Base-by-base conservation (phyloP, 2,329 filamentous ascomycete species). In the Cladorrhinum sp. region DNA sequence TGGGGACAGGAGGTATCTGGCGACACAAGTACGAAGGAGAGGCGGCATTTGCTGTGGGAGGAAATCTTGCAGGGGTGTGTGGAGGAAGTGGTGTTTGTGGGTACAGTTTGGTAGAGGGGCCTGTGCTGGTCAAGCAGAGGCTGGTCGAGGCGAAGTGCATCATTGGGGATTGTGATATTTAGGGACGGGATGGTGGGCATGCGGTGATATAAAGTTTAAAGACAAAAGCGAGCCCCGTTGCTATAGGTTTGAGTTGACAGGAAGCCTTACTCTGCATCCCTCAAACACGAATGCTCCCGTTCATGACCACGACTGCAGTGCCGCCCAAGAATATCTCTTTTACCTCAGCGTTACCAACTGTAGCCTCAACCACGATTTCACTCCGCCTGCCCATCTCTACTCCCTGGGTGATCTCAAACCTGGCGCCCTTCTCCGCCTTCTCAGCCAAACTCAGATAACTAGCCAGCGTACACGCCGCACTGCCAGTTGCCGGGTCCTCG, bases 321-420 rank as follows among this genome's bases (percentile, higher is more conserved):
- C 73, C 72, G 1, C 69, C 71, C 14, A 74, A 59, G 50, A 65
- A 65, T 18, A 73, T 60, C 52, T 70, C 65, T 62, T 69, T 67
- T 9, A 74, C 58, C 59, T 23, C 42, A 18, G 59, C 60, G 16
- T 9, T 24, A 20, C 54, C 51, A 10, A 63, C 55, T 26, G 58
- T 59, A n/a, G 82, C 75, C 59, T 81, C 76, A 36, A 84, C 78
- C 42, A 72, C 67, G 53, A 85, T 84, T 54, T 79, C 74, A 67
- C 82, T 85, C 71, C 74, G 75, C 65, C 85, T 74, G 5, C 85
- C 86, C 82, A 89, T 88, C 73, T 90, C 86, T 9, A 88, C 84
- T 0, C 86, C 87, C 74, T 90, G 87, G 61, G 82, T 82, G 64
- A 89, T 74, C 60, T 79, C 75, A 65, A 82, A 86, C 58, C 71